A percentile compares a stretch with the other conserved stretches of the same genome.
phyloP scores from a whole-genome alignment of 768 basidiomycete species.

The Collybiopsis confluens region DNA sequence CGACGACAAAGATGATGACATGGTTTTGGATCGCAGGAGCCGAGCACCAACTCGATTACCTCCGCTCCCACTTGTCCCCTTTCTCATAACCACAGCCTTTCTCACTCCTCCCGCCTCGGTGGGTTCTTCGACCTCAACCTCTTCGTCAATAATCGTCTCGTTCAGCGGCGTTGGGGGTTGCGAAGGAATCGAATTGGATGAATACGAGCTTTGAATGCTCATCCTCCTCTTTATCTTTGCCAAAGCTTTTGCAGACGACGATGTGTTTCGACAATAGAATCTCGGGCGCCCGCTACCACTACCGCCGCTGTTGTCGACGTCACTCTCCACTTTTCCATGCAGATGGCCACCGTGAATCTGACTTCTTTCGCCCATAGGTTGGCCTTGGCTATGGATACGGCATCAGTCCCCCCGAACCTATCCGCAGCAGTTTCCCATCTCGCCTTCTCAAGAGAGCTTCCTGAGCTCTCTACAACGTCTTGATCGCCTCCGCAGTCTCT shows the following conservation, averaged over 20 bases:
- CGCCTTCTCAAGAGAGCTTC: conserved; percentile 36
- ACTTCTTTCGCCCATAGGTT: not conserved
- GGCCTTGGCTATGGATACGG: too few relatives aligned
- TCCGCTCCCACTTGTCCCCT: not conserved
- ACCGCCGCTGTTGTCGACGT: too few relatives aligned
- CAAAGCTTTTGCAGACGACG: not conserved
- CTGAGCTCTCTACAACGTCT: conserved; percentile 68
- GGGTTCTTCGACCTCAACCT: not conserved
- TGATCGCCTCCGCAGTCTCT: conserved; percentile 79
- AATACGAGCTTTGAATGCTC: conserved; percentile 2
- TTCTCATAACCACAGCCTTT: not conserved
- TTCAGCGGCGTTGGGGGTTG: not conserved
- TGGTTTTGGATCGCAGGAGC: not conserved
- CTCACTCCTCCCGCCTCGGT: not conserved
- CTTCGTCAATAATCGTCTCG: not conserved
- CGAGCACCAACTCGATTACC: too few relatives aligned
- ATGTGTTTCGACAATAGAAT: not conserved
- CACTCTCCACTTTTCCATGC: not conserved
- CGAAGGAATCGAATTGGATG: too few relatives aligned
- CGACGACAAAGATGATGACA: conserved; percentile 2
- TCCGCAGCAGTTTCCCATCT: conserved; percentile 5
- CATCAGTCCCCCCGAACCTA: not conserved
- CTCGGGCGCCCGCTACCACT: not conserved
- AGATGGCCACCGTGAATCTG: not conserved
- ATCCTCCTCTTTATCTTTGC: not conserved